phyloP scores from a whole-genome alignment of 306 rosid species.

The cucumber (Cucumis sativus) region Cucumber_9930_V3 NC_026659.2:486501-487000 shows the following conservation, averaged over 20 bases:
- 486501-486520: background rate
- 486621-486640: background rate
- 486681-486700: background rate
- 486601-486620: background rate
- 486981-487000: background rate
- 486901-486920: background rate
- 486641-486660: background rate
- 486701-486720: background rate
- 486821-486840: background rate
- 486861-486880: background rate
- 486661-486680: background rate
- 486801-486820: background rate
- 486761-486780: constrained; percentile 1
- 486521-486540: background rate
- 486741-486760: background rate
- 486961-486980: background rate
- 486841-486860: background rate
- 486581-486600: background rate
- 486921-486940: constrained; percentile 2
- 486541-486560: background rate
- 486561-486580: background rate
- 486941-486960: constrained; percentile 8
- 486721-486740: background rate
- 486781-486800: background rate
- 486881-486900: background rate